These are phyloP conservation scores for Fraxinus anomala DNA, from an alignment of 257 asterid species.

Conservation along the genomic window DNA sequence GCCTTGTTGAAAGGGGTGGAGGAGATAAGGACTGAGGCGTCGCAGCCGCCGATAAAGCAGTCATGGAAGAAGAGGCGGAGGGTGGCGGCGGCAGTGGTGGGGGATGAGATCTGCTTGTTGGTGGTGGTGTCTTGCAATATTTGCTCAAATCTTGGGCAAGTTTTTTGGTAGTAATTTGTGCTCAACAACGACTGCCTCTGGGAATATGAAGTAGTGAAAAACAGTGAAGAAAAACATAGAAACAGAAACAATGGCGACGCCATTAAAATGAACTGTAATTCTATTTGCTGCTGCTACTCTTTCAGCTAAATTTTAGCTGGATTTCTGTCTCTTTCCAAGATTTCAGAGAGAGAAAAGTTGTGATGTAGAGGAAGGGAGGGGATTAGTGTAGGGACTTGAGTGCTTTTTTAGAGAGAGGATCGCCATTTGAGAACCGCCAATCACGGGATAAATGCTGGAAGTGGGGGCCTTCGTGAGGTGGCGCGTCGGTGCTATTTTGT, in stretches of 20 bases:
- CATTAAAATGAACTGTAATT: constrained; percentile 20
- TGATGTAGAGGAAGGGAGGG: neutral
- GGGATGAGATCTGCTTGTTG: constrained; percentile 84
- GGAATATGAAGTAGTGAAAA: constrained; percentile 23
- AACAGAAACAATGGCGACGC: constrained; percentile 38
- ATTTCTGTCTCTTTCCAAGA: neutral
- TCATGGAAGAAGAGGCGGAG: constrained; percentile 97
- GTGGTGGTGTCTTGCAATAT: constrained; percentile 73
- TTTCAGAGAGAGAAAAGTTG: neutral
- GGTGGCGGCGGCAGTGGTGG: constrained; percentile 93
- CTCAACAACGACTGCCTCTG: constrained; percentile 33
- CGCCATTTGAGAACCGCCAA: neutral
- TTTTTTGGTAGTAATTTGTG: constrained; percentile 46
- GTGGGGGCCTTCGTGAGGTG: neutral
- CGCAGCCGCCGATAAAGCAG: constrained; percentile 86
- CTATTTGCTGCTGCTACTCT: neutral
- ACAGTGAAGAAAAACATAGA: constrained; percentile 25
- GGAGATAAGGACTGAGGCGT: constrained; percentile 81
- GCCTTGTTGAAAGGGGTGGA: constrained; percentile 74
- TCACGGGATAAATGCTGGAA: neutral
- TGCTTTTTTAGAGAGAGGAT: neutral
- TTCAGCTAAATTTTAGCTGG: neutral
- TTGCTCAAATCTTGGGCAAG: constrained; percentile 71
- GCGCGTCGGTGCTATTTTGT: neutral
- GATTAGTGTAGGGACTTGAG: neutral